Evolutionary conservation across 176 grass and related monocot genomes (phyloP).

Genomic region (Oryza meridionalis): DNA sequence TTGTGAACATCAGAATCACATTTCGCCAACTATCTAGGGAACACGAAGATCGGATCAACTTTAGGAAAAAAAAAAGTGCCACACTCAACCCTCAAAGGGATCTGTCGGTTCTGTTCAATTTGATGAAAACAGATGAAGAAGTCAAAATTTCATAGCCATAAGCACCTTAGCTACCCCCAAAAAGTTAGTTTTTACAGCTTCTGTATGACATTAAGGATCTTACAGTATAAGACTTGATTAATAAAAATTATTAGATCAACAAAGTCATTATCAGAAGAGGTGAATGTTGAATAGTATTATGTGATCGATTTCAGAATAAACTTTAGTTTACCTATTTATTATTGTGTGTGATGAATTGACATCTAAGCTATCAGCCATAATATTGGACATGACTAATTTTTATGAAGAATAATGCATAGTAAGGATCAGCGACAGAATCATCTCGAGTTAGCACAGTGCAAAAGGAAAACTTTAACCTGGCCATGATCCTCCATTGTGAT

Average conservation of each 20-base stretch:
- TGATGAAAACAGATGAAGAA: neutral
- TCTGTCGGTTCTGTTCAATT: slow-evolving; percentile 7
- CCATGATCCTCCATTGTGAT: slow-evolving; percentile 97
- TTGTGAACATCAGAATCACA: neutral
- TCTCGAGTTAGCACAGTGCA: neutral
- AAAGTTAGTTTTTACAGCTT: neutral
- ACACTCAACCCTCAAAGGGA: neutral
- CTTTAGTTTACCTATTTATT: neutral
- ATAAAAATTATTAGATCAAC: slow-evolving; percentile 9
- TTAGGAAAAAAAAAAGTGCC: neutral
- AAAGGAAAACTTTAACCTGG: slow-evolving; percentile 65
- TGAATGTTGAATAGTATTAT: neutral
- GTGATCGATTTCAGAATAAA: neutral
- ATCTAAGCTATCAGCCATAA: neutral
- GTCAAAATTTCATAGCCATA: neutral
- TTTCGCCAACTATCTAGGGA: neutral
- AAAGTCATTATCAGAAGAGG: neutral
- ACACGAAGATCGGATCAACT: neutral
- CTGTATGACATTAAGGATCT: neutral
- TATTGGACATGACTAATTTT: neutral
- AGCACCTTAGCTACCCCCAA: neutral
- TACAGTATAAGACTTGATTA: neutral
- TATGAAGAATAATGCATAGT: neutral
- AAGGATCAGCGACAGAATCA: slow-evolving; percentile 9
- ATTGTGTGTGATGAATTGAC: neutral